Evolutionary conservation across 257 asterid species (phyloP).

Genomic region (Scutellaria galericulata): DNA sequence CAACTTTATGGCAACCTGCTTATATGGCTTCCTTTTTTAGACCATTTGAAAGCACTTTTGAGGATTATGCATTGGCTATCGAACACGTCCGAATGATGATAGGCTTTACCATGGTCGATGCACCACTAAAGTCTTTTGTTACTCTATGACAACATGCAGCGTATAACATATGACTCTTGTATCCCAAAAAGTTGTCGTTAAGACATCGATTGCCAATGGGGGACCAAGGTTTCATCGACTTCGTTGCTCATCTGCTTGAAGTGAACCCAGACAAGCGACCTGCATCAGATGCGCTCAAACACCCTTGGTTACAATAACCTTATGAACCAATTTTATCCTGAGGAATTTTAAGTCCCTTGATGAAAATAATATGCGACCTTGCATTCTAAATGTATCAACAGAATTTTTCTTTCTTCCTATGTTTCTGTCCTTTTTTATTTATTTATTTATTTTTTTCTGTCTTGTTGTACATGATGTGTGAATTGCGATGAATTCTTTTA

Average conservation of each 20-base stretch:
- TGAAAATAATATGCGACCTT: constrained; percentile 42
- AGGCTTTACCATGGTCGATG: too few species aligned
- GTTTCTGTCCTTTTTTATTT: constrained; percentile 2
- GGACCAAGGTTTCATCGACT: constrained; percentile 95
- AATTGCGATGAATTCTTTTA: constrained; percentile 46
- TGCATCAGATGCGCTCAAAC: constrained; percentile 90
- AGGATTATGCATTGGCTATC: too few species aligned
- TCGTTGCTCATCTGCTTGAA: constrained; percentile 83
- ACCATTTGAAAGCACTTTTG: too few species aligned
- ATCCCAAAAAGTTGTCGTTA: constrained; percentile 82
- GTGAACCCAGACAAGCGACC: constrained; percentile 85
- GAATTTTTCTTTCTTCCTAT: constrained; percentile 42
- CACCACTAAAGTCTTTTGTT: too few species aligned
- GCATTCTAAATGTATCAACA: constrained; percentile 51
- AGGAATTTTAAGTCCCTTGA: constrained; percentile 32
- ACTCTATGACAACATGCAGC: too few species aligned
- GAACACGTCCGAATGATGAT: too few species aligned
- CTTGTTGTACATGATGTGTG: constrained; percentile 83
- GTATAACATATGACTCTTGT: background rate
- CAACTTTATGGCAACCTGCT: too few species aligned
- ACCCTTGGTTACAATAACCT: constrained; percentile 96
- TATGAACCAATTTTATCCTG: constrained; percentile 94
- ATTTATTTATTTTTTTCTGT: constrained; percentile 39
- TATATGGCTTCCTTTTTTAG: too few species aligned
- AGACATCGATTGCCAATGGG: constrained; percentile 98